Evolutionary conservation across 305 asterid genomes (phyloP), one percentile per base, ranked within the genome.

Genomic region (Ajuga reptans): DNA sequence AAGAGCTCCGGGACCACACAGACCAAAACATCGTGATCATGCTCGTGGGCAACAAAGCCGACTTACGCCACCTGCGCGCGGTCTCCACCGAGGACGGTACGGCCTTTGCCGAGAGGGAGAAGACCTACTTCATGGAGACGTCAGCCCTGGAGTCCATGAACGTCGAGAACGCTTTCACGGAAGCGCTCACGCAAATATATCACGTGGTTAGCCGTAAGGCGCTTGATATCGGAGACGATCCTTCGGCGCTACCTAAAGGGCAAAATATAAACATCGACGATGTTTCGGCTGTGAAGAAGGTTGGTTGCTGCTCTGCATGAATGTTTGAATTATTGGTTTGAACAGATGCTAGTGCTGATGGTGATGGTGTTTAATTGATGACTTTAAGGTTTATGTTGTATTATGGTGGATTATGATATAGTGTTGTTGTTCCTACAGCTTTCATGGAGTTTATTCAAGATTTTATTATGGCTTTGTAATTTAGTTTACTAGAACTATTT

Each of bases 21-120:
- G 91, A 83, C 75, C 82, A 79, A 66, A 85, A 81, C 37, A 78
- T 80, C 0, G 91, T 85, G 71, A 81, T 85, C 79, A 81, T 85
- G 88, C 87, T 85, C 4, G 91, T 85, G 68, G 91, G 91, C 68
- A 85, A 85, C 68, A 85, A 85, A 82, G 88, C 88, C 4, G 90
- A 85, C 63, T 64, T 85, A 67, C 85, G 85, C 2, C 88, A 85
- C 76, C 71, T 83, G 36, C 83, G 85, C 8, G 88, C 87, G 31
- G 91, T 85, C 16, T 81, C 91, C 37, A 76, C 82, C 0, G 88
- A 85, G 75, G 88, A 83, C 0, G 87, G 83, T 8, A 72, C 76
- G 52, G 75, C 84, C 41, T 85, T 78, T 72, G 78, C 88, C 21
- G 85, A 83, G 80, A 83, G 80, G 68, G 88, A 83, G 60, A 83